A percentile compares a stretch with the other conserved stretches of the same genome.
Conservation (phyloP, 192 early-diverging fungal genomes). For the Coemansia sp. region DNA sequence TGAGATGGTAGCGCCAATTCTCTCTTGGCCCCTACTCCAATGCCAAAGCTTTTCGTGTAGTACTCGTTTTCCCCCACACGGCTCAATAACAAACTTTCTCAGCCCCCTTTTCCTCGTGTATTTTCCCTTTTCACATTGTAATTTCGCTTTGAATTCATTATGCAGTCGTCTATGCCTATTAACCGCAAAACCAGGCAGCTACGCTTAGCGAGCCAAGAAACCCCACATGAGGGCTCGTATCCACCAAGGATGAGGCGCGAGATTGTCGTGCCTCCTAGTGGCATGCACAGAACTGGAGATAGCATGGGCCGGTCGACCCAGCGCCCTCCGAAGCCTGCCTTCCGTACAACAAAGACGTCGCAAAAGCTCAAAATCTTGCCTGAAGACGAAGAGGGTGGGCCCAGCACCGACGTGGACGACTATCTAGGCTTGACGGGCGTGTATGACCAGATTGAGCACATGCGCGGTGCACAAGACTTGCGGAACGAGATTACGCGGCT, state of each 20-base stretch:
- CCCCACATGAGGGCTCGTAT: slow-evolving; percentile 39
- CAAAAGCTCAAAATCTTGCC: slow-evolving; percentile 92
- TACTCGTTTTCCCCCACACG: background rate
- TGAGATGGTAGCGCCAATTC: background rate
- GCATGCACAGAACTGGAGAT: slow-evolving; percentile 47
- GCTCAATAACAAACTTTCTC: background rate
- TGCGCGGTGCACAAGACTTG: slow-evolving; percentile 55
- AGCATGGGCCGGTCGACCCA: slow-evolving; percentile 19
- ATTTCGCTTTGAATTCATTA: background rate
- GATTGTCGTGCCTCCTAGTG: slow-evolving; percentile 50
- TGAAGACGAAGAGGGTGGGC: slow-evolving; percentile 58
- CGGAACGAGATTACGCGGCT: slow-evolving; percentile 71
- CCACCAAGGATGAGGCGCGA: slow-evolving; percentile 49
- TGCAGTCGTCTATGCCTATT: slow-evolving; percentile 29
- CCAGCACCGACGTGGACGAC: slow-evolving; percentile 52
- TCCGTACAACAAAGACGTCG: slow-evolving; percentile 89
- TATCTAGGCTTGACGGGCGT: slow-evolving; percentile 53
- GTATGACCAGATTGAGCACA: slow-evolving; percentile 72
- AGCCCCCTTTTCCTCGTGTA: background rate
- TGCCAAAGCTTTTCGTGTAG: background rate
- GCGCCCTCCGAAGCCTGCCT: slow-evolving; percentile 59
- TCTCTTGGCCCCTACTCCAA: background rate
- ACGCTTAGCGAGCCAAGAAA: slow-evolving; percentile 11
- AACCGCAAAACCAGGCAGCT: slow-evolving; percentile 26
- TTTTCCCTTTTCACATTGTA: slow-evolving; percentile 1